These are phyloP conservation scores for Ceratocystis harringtonii DNA, from an alignment of 2,329 filamentous ascomycete species.

Conservation along the genomic window DNA sequence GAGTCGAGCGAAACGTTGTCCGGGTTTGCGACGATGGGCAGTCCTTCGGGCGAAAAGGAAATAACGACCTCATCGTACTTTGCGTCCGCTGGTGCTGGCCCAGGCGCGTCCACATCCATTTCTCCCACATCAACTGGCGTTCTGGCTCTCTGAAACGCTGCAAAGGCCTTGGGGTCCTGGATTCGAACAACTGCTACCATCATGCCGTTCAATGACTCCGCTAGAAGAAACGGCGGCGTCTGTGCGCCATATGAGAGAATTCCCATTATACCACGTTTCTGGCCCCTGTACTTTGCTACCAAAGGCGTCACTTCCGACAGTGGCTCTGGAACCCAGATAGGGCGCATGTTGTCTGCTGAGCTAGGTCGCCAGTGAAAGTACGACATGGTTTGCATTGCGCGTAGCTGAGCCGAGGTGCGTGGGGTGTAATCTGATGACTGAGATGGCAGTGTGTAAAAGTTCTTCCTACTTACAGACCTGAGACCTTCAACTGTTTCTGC, in stretches of 20 bases:
- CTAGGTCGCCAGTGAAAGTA: constrained; percentile 47
- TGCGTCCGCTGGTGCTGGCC: background rate
- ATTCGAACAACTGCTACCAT: constrained; percentile 51
- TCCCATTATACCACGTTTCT: constrained; percentile 41
- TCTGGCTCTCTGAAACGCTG: constrained; percentile 19
- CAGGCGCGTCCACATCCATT: constrained; percentile 18
- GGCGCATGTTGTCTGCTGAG: background rate
- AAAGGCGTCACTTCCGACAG: constrained; percentile 44
- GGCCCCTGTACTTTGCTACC: constrained; percentile 43
- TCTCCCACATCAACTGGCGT: constrained; percentile 14
- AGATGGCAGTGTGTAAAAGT: constrained; percentile 42
- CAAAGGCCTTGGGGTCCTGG: constrained; percentile 38
- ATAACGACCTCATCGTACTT: constrained; percentile 18
- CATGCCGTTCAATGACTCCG: constrained; percentile 54
- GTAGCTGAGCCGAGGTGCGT: constrained; percentile 48
- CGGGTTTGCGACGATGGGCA: constrained; percentile 48
- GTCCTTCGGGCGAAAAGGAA: constrained; percentile 32
- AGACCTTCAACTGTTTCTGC: constrained; percentile 41
- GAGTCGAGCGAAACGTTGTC: constrained; percentile 45
- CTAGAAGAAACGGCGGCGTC: constrained; percentile 40
- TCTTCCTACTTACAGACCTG: constrained; percentile 29
- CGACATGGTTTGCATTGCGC: constrained; percentile 64
- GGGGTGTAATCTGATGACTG: constrained; percentile 40
- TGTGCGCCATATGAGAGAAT: constrained; percentile 54
- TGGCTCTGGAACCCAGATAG: constrained; percentile 38